These are phyloP conservation scores for Termitomyces sp. DNA, from an alignment of 768 basidiomycete species.

Conservation along the genomic window DNA sequence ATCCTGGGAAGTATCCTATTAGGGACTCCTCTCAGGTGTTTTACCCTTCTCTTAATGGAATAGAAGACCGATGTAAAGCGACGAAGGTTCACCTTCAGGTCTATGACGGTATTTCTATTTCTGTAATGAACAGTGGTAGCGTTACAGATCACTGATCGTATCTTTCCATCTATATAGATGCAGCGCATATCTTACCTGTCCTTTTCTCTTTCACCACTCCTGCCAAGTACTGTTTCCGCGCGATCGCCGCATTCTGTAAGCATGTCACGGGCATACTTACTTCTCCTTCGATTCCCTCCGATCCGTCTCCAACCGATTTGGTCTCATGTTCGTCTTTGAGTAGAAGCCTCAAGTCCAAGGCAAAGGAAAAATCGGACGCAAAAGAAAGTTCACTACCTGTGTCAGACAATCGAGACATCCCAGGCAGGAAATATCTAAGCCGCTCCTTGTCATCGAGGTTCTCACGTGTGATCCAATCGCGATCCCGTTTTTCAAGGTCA, in stretches of 20 bases:
- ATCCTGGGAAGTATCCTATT: conserved; percentile 64
- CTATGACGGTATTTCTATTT: conserved; percentile 63
- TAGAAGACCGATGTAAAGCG: conserved; percentile 46
- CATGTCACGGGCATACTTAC: conserved; percentile 49
- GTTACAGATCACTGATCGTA: not conserved
- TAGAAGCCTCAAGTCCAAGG: not conserved
- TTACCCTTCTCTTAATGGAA: conserved; percentile 52
- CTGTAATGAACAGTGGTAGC: conserved; percentile 15
- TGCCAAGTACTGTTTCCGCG: conserved; percentile 75
- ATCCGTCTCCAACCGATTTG: conserved; percentile 7
- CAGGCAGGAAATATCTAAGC: conserved; percentile 13
- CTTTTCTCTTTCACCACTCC: conserved; percentile 74
- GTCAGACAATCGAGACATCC: not conserved
- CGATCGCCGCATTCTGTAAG: conserved; percentile 66
- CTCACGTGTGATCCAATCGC: conserved; percentile 12
- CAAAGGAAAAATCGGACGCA: not conserved
- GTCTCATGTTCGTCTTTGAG: conserved; percentile 7
- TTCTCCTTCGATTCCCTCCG: conserved; percentile 4
- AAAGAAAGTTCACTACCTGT: not conserved
- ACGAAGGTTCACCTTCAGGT: conserved; percentile 90
- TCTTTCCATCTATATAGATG: conserved; percentile 33
- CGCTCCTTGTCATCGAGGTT: conserved; percentile 19
- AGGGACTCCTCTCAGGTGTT: conserved; percentile 37
- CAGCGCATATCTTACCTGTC: conserved; percentile 68
- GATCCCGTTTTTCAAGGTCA: conserved; percentile 5